These are phyloP conservation scores for Calonectria henricotiae DNA, from an alignment of 2,329 filamentous ascomycete genomes.

Conservation along the genomic window DNA sequence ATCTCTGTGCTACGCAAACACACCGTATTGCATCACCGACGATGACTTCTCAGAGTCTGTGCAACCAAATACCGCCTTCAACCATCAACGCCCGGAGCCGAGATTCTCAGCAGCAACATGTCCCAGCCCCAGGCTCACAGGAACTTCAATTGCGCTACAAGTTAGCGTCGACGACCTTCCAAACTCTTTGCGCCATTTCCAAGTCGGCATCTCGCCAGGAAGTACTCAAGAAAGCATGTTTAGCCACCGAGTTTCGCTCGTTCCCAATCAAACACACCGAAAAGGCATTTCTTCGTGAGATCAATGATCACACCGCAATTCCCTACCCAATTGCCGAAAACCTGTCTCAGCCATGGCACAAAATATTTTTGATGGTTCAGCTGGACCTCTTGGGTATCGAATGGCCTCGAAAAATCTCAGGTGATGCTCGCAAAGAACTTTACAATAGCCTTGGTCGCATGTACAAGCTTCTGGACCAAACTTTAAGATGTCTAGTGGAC, in stretches of 20 bases:
- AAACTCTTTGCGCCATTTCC: conserved; percentile 51
- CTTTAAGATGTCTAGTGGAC: conserved; percentile 60
- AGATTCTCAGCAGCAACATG: background rate
- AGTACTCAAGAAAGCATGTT: conserved; percentile 60
- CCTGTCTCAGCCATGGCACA: conserved; percentile 78
- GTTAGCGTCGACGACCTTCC: conserved; percentile 56
- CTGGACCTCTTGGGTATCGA: conserved; percentile 77
- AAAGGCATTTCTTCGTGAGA: conserved; percentile 56
- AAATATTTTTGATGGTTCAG: conserved; percentile 84
- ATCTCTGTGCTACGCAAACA: background rate
- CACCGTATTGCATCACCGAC: background rate
- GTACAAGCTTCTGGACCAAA: conserved; percentile 55
- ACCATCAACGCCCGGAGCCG: background rate
- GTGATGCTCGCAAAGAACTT: conserved; percentile 55
- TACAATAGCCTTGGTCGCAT: conserved; percentile 55
- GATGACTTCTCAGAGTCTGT: conserved; percentile 12
- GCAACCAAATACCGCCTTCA: background rate
- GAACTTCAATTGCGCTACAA: conserved; percentile 58
- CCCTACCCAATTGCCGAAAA: conserved; percentile 58
- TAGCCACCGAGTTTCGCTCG: conserved; percentile 59
- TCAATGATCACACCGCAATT: conserved; percentile 60
- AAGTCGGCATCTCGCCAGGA: conserved; percentile 52
- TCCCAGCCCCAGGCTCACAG: conserved; percentile 32
- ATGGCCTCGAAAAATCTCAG: conserved; percentile 68
- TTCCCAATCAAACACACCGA: conserved; percentile 59